Conservation (phyloP, 164 flowering plant species). For the Annona squamosa region DNA sequence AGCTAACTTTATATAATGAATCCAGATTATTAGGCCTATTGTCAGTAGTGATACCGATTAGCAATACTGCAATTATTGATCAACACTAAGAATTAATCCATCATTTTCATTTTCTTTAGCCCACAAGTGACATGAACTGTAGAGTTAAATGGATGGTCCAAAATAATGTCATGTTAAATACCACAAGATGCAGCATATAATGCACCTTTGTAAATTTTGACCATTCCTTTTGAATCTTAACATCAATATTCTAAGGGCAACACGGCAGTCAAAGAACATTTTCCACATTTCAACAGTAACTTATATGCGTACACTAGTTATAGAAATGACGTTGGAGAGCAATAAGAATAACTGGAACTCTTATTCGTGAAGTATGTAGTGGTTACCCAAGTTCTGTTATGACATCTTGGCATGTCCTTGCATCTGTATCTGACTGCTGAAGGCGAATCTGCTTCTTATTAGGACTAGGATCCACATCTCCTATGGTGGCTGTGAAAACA, state of each 20-base stretch:
- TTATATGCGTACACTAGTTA: background rate
- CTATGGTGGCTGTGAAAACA: conserved; percentile 58
- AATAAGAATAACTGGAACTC: background rate
- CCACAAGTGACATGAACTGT: too few species aligned
- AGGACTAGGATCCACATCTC: conserved; percentile 64
- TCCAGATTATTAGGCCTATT: too few species aligned
- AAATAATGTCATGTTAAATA: too few species aligned
- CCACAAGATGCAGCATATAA: too few species aligned
- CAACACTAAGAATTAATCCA: too few species aligned
- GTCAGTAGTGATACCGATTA: too few species aligned
- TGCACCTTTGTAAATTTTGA: background rate
- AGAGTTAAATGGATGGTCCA: too few species aligned
- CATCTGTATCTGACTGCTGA: conserved; percentile 74
- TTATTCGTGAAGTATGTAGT: background rate
- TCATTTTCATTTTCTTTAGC: too few species aligned
- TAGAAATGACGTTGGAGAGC: background rate
- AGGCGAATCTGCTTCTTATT: conserved; percentile 49
- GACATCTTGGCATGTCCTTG: conserved; percentile 88
- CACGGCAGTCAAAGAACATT: background rate
- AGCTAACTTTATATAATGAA: too few species aligned
- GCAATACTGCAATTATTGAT: too few species aligned
- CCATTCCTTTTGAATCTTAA: background rate
- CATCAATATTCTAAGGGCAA: background rate
- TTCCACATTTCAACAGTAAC: background rate
- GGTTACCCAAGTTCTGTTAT: conserved; percentile 94